Base-by-base conservation (phyloP, 148 eudicot genomes). In the Persicaria maculosa region DNA sequence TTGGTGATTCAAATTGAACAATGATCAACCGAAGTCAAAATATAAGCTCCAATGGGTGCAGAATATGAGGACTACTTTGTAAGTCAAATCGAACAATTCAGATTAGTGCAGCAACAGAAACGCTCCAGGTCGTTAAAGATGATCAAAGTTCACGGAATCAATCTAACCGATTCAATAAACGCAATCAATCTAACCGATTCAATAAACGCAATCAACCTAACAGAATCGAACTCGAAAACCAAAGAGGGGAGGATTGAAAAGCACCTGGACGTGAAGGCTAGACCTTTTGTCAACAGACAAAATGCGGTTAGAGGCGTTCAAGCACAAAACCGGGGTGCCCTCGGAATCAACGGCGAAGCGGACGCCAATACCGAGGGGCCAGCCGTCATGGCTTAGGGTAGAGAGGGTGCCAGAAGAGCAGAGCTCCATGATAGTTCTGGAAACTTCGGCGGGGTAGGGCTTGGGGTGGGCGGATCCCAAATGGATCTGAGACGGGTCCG, bases 341-440 rank as follows among this genome's bases (percentile, higher is more conserved):
- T 85, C 75, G 7, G 40, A 46, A 70, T 89, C 92, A 50, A 89
- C 92, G 36, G 91, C 88, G 40, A 87, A 92, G 14, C 96, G 85
- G 70, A 92, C 91, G 47, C 93, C 97, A 20, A 84, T 61, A 0
- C 88, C 96, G 1, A 90, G 79, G 59, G 95, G 97, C 86, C 87
- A 89, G 47, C 93, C 91, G 67, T 90, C 87, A 78, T 84, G 88
- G 67, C 74, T 80, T 61, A 85, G 75, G 16, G 88, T 80, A 4
- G 96, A 90, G 71, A 91, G 89, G 9, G 97, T 87, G 68, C 83
- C 98, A 44, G 67, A 83, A 10, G 88, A 81, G 20, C 93, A 82
- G 22, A 94, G 77, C 78, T 94, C 97, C 93, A 90, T 81, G 59
- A 91, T 84, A 47, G 98, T 94, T 53, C 98, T 89, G 0, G 98